These are phyloP conservation scores for Exophiala aquamarina DNA, from an alignment of 2,329 filamentous ascomycete genomes.

Conservation along the genomic window DNA sequence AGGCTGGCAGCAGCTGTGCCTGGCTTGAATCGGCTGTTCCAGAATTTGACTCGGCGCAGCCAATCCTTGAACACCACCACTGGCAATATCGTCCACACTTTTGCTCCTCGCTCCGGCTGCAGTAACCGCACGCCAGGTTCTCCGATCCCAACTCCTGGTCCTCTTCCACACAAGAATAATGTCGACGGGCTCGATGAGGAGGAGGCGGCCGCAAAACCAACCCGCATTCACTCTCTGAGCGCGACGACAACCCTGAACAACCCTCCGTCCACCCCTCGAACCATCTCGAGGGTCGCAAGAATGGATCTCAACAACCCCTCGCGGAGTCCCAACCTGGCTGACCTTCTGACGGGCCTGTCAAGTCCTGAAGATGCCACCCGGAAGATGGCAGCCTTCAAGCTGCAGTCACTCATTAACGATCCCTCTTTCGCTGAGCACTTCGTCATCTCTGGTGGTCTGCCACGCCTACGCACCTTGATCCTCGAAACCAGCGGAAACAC, in stretches of 20 bases:
- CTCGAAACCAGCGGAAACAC: conserved; percentile 89
- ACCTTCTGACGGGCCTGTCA: conserved; percentile 59
- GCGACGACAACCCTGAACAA: conserved; percentile 9
- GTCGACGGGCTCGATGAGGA: no score
- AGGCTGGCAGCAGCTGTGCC: no score
- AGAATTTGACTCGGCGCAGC: conserved; percentile 3
- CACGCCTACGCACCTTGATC: conserved; percentile 77
- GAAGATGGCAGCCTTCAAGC: conserved; percentile 99
- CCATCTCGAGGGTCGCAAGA: conserved; percentile 8
- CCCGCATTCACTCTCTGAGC: no score
- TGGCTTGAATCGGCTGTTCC: conserved; percentile 2
- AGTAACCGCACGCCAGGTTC: background rate
- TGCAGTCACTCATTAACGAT: conserved; percentile 92
- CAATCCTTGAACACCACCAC: conserved; percentile 8
- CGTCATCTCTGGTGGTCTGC: conserved; percentile 82
- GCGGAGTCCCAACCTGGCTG: conserved; percentile 47
- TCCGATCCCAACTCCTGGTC: conserved; percentile 2
- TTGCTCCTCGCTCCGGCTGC: background rate
- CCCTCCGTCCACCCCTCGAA: conserved; percentile 1
- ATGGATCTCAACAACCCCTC: conserved; percentile 21
- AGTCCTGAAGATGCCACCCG: conserved; percentile 81
- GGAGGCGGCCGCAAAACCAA: no score
- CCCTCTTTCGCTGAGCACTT: conserved; percentile 96
- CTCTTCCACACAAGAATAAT: background rate
- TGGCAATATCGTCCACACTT: conserved; percentile 3